Base-by-base conservation (phyloP, 2,329 filamentous ascomycete species). In the Colletotrichum nymphaeae region DNA sequence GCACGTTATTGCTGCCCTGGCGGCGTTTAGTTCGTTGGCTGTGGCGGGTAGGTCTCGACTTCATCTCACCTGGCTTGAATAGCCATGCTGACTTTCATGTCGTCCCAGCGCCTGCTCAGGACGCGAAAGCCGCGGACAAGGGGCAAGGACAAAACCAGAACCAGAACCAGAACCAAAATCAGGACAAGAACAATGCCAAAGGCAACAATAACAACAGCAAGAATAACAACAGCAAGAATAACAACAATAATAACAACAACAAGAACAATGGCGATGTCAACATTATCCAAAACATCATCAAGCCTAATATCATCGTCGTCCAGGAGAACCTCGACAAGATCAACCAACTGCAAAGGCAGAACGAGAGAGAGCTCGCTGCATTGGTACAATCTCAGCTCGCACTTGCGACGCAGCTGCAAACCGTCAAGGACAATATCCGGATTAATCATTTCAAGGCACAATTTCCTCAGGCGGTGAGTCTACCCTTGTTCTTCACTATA, bases 391-490 rank as follows among this genome's bases (percentile, higher is more conserved):
- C 81, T 1, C 78, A 84, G 72, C 71, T 84, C 26, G 80, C 81
- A 11, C 77, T 84, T 22, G 76, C 81, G 49, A 80, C 79, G 8
- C 80, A 83, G 73, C 77, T 84, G 53, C 80, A 84, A 74, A 80
- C 79, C 26, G 81, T 85, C 77, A 84, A 84, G 80, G 82, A 84
- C 73, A 84, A 84, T 74, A 84, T 84, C 73, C 81, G 83, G 11
- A 68, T 84, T 57, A 85, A 84, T 75, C 80, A 81, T 72, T 83
- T 85, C 76, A 79, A 79, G 74, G 76, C 80, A 9, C 79, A 80
- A 22, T 84, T 83, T 67, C 73, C 76, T 9, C 79, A 82, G 76
- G 82, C 82, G 5, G 82, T 83, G 75, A 76, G 81, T 78, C 11
- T 32, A 28, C 4, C 42, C 4, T 5, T 5, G 9, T 11, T 12